These are phyloP conservation scores for Amauroascus niger DNA, from an alignment of 2,329 filamentous ascomycete genomes.

Conservation along the genomic window DNA sequence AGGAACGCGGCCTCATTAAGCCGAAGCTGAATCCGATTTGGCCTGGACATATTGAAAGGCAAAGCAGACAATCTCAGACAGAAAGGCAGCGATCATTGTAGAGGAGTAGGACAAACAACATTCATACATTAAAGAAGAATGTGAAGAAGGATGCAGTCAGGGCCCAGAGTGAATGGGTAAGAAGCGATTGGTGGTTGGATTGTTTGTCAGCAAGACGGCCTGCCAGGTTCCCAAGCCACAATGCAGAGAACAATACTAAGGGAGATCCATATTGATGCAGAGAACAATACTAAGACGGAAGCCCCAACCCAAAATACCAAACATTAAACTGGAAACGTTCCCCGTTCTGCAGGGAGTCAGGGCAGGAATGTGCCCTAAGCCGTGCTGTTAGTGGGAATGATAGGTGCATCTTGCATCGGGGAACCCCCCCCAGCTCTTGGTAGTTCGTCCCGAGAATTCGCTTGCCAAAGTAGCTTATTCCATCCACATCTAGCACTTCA, in stretches of 20 bases:
- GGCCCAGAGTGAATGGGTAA: neutral
- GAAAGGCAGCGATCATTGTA: conserved; percentile 1
- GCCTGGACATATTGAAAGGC: neutral
- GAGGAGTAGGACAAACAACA: conserved; percentile 8
- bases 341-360: neutral
- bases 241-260: conserved; percentile 17
- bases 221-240: neutral
- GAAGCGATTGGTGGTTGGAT: neutral
- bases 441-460: no score
- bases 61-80: conserved; percentile 4
- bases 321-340: neutral
- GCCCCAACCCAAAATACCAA: conserved; percentile 9
- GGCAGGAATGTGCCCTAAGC: no score
- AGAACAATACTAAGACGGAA: conserved; percentile 11
- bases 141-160: neutral
- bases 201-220: conserved; percentile 5
- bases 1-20: neutral
- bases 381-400: no score
- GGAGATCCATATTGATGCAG: conserved; percentile 11
- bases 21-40: neutral
- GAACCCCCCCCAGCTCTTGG: no score
- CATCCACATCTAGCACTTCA: no score
- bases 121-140: conserved; percentile 12
- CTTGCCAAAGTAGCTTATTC: no score
- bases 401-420: neutral